Base-by-base conservation (phyloP, 2,329 filamentous ascomycete genomes). In the Alternaria sp. region DNA sequence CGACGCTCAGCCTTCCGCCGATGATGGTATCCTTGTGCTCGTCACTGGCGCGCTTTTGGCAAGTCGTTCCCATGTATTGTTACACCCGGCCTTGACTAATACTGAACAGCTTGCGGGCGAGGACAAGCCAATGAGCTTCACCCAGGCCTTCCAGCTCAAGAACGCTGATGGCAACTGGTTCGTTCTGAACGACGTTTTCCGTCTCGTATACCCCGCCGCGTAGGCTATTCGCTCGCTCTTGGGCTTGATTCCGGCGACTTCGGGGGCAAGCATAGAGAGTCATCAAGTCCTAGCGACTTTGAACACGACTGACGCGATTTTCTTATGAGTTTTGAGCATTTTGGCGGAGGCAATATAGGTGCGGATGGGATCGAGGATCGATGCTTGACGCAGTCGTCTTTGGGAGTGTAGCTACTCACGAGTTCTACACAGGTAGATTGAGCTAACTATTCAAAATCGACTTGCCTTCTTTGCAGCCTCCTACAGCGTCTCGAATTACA, bases 171-270 rank as follows among this genome's bases (percentile, higher is more conserved):
- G 75, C 55, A 90, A 89, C 73, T 89, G 86, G 82, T 97, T 88
- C 81, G 92, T 98, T 79, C 90, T 90, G 85, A 97, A 98, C 86
- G 95, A 98, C 81, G 84, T 98, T 80, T 98, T 98, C 89, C 92
- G 92, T 83, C 88, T 98, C 66, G 88, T 97, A 72, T 95, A 92
- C 82, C 80, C 83, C 49, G 82, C 78, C 62, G 73, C 76, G 63
- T 80, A 79, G 67, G 61, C 54, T 30, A 44, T 47, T 11, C 28
- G 44, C 55, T 43, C 30, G 26, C 7, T 28, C 14, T 5, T 23
- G 21, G 25, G 49, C 44, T 37, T 33, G 43, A 26, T 12, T 23
- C 10, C n/a, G 15, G 53, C 37, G 49, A 21, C 15, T 26, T 20
- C 15, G 21, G 28, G 20, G 46, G 30, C 12, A n/a, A 41, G 25